Base-by-base conservation (phyloP, 2,329 filamentous ascomycete species). In the Fusarium marasasianum region DNA sequence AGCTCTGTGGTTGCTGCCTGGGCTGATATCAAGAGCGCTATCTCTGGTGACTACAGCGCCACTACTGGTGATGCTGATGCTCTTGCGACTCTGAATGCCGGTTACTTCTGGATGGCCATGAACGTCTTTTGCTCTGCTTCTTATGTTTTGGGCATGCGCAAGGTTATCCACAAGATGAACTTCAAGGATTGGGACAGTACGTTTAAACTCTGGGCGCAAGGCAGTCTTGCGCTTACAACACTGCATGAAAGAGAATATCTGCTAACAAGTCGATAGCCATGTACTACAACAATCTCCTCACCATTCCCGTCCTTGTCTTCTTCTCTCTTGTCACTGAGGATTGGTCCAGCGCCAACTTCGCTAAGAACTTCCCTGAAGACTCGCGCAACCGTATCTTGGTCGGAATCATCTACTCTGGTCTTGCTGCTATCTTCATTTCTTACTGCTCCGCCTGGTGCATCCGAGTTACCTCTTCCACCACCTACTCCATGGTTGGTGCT, bases 281-380 rank as follows among this genome's bases (percentile, higher is more conserved):
- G 96, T 98, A 96, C 87, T 99, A 99, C 89, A 99, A 99, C 91
- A 98, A 99, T 85, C 90, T 98, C 48, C 91, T 99, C 77, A 97
- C 95, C 64, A 98, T 99, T 74, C 96, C 96, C 35, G 92, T 98
- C 78, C 91, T 99, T 56, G 84, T 98, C 66, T 82, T 94, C 78
- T 91, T 91, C 82, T 97, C 96, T 33, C 86, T 98, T 60, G 79
- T 98, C 73, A 87, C 93, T 76, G 96, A 99, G 83, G 94, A 98
- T 85, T 99, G 96, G 96, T 97, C 95, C 17, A 86, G 90, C 61
- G 88, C 87, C 72, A 99, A 99, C 85, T 85, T 99, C 77, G 84
- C 86, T 77, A 91, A 89, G 84, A 98, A 98, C 88, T 98, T 99
- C 87, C 96, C 96, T 6, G 78, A 86, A 26, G 93, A 92, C 75